Base-by-base conservation (phyloP, 192 early-diverging fungal genomes). In the Coemansia sp. region DNA sequence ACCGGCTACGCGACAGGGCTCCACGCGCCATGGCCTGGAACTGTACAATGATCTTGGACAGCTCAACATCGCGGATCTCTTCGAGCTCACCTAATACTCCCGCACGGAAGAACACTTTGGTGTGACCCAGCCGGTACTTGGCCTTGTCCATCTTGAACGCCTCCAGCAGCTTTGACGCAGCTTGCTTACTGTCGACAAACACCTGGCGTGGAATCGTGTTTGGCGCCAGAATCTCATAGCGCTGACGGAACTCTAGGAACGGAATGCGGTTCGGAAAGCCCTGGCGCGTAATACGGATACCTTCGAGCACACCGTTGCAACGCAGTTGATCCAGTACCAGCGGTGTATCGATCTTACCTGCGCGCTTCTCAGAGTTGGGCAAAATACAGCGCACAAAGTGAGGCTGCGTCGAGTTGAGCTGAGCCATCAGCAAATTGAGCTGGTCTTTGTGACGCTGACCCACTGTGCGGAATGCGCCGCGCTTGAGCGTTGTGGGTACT, bases 301-400 rank as follows among this genome's bases (percentile, higher is more conserved):
- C 95, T 73, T 98, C 97, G 39, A 97, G 75, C 9, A 98, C 95
- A 82, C 97, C 97, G 73, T 98, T 97, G 81, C 95, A 98, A 5
- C 94, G 78, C 43, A 97, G 78, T 68, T 98, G 97, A 57, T 96
- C 94, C 29, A 97, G 79, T 3, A 98, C 95, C 45, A 93, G 83
- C 27, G 88, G 87, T 23, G 90, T 87, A 58, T 94, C 71, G 54
- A 98, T 84, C 62, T 88, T 88, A 8, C 92, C 92, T 0, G 97
- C 77, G 20, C 84, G 84, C 80, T 98, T 98, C 57, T 95, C 90
- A 24, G 90, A 77, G 65, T 98, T 98, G 8, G 97, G 97, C 47
- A 98, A 71, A 68, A 98, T 98, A 83, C 97, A 98, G 22, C 97
- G 93, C 38, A 98, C 95, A 84, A 98, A 98, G 78, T 98, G 97